Evolutionary conservation across 2,329 filamentous ascomycete genomes (phyloP).

Genomic region (Alternaria alternata): DNA sequence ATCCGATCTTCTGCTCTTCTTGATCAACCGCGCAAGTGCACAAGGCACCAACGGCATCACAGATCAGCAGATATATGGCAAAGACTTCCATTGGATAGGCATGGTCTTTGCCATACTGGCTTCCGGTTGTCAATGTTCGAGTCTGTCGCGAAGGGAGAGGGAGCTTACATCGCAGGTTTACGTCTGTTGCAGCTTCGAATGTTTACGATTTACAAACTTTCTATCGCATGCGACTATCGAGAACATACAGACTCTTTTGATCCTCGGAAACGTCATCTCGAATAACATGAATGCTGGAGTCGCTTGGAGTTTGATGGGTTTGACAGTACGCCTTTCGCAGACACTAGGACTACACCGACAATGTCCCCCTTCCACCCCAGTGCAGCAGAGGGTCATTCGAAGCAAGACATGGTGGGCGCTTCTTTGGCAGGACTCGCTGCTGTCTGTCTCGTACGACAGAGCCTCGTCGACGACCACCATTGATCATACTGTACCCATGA

Average conservation of each 20-base stretch:
- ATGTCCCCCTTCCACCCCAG: slow-evolving; percentile 62
- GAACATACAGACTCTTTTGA: slow-evolving; percentile 68
- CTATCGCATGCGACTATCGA: slow-evolving; percentile 68
- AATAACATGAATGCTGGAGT: slow-evolving; percentile 72
- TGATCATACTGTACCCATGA: slow-evolving; percentile 53
- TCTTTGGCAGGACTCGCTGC: slow-evolving; percentile 70
- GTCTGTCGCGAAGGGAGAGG: slow-evolving; percentile 65
- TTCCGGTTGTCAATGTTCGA: slow-evolving; percentile 68
- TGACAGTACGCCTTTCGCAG: slow-evolving; percentile 68
- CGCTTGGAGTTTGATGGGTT: slow-evolving; percentile 66
- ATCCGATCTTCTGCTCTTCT: slow-evolving; percentile 61
- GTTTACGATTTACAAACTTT: slow-evolving; percentile 70
- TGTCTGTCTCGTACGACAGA: slow-evolving; percentile 70
- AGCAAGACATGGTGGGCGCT: slow-evolving; percentile 65
- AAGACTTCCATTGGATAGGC: slow-evolving; percentile 66
- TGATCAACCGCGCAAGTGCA: slow-evolving; percentile 60
- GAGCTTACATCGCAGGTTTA: slow-evolving; percentile 71
- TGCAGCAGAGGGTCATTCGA: slow-evolving; percentile 52
- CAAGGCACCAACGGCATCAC: slow-evolving; percentile 56
- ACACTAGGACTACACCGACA: slow-evolving; percentile 67
- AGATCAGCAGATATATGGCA: slow-evolving; percentile 65
- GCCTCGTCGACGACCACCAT: slow-evolving; percentile 66
- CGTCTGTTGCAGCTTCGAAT: slow-evolving; percentile 71
- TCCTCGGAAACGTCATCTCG: slow-evolving; percentile 68
- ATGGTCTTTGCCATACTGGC: slow-evolving; percentile 69